Conservation (phyloP, 179 eudicot species). For the Gypsophila paniculata region DNA sequence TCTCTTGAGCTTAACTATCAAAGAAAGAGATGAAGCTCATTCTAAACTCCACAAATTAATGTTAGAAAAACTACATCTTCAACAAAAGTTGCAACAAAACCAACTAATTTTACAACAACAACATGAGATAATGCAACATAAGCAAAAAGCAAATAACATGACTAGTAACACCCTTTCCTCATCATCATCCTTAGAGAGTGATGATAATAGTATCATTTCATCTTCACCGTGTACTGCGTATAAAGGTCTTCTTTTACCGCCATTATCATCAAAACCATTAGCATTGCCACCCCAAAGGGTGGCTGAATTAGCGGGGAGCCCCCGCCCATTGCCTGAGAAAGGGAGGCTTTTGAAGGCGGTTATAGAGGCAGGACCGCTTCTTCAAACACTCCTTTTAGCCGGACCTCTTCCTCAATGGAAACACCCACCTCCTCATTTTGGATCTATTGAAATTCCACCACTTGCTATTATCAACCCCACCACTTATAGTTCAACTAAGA, state of each 20-base stretch:
- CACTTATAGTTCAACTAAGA: constrained; percentile 33
- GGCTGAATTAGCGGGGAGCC: constrained; percentile 25
- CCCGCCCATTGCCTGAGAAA: constrained; percentile 73
- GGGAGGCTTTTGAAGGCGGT: constrained; percentile 85
- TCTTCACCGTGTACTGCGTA: constrained; percentile 20
- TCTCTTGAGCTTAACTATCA: constrained; percentile 42
- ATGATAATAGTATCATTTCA: constrained; percentile 34
- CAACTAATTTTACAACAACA: constrained; percentile 20
- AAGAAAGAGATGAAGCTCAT: constrained; percentile 71
- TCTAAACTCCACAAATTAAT: constrained; percentile 46
- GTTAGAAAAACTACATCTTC: constrained; percentile 47
- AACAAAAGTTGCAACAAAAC: constrained; percentile 36
- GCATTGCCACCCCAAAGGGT: constrained; percentile 35
- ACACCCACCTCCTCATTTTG: constrained; percentile 87
- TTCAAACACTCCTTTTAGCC: constrained; percentile 79
- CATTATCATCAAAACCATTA: constrained; percentile 18
- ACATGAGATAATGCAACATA: background rate
- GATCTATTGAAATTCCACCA: constrained; percentile 72
- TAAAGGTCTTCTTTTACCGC: constrained; percentile 16
- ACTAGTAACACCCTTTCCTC: constrained; percentile 22
- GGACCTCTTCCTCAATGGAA: constrained; percentile 98
- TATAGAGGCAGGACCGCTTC: constrained; percentile 89
- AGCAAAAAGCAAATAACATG: constrained; percentile 9
- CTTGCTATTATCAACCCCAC: constrained; percentile 33
- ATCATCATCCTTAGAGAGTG: constrained; percentile 32